These are phyloP conservation scores for Globisporangium heterothallicum DNA, from an alignment of 352 stramenopile genomes.

Conservation along the genomic window DNA sequence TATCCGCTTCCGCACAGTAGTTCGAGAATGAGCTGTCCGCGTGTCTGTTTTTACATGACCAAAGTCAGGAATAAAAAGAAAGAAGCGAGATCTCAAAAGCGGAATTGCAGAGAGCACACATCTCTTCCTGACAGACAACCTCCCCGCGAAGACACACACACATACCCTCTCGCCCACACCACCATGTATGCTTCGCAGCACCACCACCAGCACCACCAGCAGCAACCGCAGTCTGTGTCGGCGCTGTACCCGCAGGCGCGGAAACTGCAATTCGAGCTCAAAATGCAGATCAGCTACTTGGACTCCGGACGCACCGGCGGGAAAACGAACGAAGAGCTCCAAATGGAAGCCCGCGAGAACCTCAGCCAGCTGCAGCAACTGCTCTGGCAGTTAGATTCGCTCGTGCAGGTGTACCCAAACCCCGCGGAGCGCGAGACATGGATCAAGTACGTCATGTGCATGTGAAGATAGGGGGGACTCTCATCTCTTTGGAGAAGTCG, in stretches of 20 bases:
- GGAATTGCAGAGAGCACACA: no score
- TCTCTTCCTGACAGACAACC: no score
- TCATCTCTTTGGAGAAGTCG: no score
- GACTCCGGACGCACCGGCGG: constrained; percentile 52
- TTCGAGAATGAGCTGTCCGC: no score
- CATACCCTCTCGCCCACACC: background rate
- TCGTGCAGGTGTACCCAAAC: constrained; percentile 54
- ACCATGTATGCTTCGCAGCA: constrained; percentile 11
- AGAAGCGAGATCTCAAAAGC: no score
- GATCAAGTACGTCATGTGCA: constrained; percentile 41
- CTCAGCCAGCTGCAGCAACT: constrained; percentile 69
- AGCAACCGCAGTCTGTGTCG: constrained; percentile 41
- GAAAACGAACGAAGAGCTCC: constrained; percentile 51
- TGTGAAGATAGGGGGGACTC: no score
- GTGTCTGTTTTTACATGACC: no score
- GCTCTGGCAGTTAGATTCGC: constrained; percentile 78
- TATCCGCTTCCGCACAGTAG: no score
- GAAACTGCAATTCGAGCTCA: constrained; percentile 86
- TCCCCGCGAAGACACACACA: no score
- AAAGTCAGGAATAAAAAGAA: no score
- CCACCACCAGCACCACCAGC: constrained; percentile 3
- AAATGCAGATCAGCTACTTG: constrained; percentile 86
- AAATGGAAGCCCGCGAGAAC: constrained; percentile 63
- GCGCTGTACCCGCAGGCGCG: constrained; percentile 75
- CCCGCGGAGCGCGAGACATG: constrained; percentile 64